These are phyloP conservation scores for Russula sp. DNA, from an alignment of 768 basidiomycete species.

Conservation along the genomic window DNA sequence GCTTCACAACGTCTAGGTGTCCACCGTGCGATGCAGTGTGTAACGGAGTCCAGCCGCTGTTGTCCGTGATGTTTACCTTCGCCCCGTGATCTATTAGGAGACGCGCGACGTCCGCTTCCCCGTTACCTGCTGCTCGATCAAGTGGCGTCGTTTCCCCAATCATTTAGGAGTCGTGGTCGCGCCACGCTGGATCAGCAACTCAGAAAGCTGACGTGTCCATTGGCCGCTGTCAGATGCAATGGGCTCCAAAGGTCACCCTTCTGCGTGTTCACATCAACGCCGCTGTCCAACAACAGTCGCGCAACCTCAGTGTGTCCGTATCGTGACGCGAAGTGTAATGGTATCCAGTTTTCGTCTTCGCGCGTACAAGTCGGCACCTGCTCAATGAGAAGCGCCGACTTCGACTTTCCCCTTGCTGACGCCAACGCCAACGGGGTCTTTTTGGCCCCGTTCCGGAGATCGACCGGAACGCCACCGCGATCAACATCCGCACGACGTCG, in stretches of 20 bases:
- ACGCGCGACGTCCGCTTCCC: neutral
- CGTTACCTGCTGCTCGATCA: conserved; percentile 1
- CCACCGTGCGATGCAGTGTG: neutral
- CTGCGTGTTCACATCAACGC: neutral
- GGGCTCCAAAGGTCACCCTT: neutral
- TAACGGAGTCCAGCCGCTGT: conserved; percentile 6
- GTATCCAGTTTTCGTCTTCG: neutral
- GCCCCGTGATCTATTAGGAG: conserved; percentile 15
- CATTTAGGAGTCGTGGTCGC: neutral
- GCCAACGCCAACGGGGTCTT: neutral
- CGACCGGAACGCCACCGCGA: neutral
- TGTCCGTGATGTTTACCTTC: neutral
- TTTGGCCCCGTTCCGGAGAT: neutral
- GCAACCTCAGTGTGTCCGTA: neutral
- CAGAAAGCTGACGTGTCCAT: neutral
- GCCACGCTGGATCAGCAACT: neutral
- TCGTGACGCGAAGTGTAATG: conserved; percentile 8
- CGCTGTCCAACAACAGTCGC: neutral
- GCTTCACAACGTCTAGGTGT: neutral
- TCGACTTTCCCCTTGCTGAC: neutral
- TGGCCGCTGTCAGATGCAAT: neutral
- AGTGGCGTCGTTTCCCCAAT: conserved; percentile 1
- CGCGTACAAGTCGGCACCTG: conserved; percentile 5
- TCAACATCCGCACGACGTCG: neutral
- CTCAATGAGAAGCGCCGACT: conserved; percentile 1